Percentiles rank a stretch among this genome's conserved stretches.
Conservation (phyloP, 345 rosid genomes). For the Aethionema arabicum region DNA sequence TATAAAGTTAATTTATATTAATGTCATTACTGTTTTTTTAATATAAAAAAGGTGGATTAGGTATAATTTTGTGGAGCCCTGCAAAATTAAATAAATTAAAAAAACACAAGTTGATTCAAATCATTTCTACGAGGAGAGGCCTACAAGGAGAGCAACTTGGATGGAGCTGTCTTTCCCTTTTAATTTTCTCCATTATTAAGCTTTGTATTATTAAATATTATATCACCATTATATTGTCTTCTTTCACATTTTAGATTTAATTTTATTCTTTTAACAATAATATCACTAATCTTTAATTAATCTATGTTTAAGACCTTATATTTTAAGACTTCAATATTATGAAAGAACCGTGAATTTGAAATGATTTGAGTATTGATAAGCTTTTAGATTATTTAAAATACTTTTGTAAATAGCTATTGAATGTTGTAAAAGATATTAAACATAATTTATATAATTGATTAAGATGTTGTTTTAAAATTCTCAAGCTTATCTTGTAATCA, state of each 20-base stretch:
- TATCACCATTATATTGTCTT: not conserved
- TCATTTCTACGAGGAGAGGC: conserved; percentile 28
- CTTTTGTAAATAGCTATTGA: too few relatives aligned
- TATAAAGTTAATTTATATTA: not conserved
- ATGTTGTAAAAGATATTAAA: too few relatives aligned
- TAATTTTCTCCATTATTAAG: conserved; percentile 3
- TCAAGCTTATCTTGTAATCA: too few relatives aligned
- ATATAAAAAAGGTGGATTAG: conserved; percentile 30
- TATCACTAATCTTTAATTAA: not conserved
- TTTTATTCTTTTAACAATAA: conserved; percentile 1
- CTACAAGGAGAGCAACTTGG: conserved; percentile 34
- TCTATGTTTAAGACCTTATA: not conserved
- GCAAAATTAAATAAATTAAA: not conserved
- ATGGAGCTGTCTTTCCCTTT: conserved; percentile 28
- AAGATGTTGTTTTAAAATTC: too few relatives aligned
- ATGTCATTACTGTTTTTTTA: not conserved
- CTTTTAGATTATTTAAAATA: too few relatives aligned
- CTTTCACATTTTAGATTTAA: not conserved
- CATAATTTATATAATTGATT: too few relatives aligned
- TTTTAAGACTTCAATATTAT: not conserved
- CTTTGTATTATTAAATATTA: not conserved
- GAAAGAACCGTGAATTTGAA: not conserved
- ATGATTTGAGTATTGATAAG: too few relatives aligned
- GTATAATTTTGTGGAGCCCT: conserved; percentile 32
- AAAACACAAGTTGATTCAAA: conserved; percentile 24